Percentiles rank a stretch among this genome's conserved stretches.
phyloP scores from a whole-genome alignment of 164 flowering plant species.

The Umbilicus rupestris region DNA sequence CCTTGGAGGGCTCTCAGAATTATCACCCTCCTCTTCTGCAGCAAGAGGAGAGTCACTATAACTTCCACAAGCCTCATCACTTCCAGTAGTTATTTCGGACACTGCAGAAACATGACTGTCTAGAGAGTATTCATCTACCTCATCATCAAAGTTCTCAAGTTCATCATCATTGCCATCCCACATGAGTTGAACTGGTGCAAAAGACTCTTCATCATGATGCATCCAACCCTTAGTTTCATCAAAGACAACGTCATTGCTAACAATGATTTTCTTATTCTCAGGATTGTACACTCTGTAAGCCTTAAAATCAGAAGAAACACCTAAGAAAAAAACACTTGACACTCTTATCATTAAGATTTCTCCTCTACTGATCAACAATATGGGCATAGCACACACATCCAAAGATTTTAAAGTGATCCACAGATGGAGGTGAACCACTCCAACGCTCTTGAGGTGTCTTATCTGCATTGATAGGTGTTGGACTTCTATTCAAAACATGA shows the following conservation, averaged over 20 bases:
- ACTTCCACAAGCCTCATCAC: no score
- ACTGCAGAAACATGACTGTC: no score
- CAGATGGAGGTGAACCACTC: background rate
- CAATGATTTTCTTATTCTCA: background rate
- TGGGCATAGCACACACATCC: background rate
- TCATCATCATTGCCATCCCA: conserved; percentile 4
- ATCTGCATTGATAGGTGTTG: background rate
- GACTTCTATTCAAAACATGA: conserved; percentile 2
- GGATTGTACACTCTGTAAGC: background rate
- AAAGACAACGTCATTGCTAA: background rate
- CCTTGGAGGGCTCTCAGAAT: background rate
- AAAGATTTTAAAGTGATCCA: background rate
- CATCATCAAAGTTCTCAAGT: background rate
- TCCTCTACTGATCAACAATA: background rate
- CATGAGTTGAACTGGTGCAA: background rate
- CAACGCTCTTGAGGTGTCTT: background rate
- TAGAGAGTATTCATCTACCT: no score
- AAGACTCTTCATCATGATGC: background rate
- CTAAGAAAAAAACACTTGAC: background rate
- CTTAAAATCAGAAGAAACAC: background rate
- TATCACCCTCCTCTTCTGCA: background rate
- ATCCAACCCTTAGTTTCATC: background rate
- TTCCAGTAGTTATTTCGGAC: no score
- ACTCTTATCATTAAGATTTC: background rate
- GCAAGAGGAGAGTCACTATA: background rate